Conservation (phyloP, 345 rosid species). For the Hibiscus tridactylites region DNA sequence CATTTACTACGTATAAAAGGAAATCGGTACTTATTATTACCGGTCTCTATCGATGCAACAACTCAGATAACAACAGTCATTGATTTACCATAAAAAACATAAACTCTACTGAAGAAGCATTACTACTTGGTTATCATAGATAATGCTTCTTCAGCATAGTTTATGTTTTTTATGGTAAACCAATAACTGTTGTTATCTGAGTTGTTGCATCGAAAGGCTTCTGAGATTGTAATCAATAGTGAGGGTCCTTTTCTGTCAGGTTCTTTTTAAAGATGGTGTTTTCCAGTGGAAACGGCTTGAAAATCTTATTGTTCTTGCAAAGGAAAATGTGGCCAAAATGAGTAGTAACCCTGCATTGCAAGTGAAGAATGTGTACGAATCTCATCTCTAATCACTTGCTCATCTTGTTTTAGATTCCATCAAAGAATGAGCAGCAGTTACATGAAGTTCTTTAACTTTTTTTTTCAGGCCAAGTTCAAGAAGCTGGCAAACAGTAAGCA, state of each 20-base stretch:
- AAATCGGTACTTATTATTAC: not conserved
- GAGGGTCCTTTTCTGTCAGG: slow-evolving; percentile 31
- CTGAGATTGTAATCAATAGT: not conserved
- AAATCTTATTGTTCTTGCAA: slow-evolving; percentile 84
- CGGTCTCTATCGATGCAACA: not conserved
- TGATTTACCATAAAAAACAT: not conserved
- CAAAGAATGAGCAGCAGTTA: not conserved
- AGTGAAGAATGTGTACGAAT: slow-evolving; percentile 46
- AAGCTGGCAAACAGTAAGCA: slow-evolving; percentile 31
- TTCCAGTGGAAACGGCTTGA: slow-evolving; percentile 95
- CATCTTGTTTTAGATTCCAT: slow-evolving; percentile 3
- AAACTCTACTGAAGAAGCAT: not conserved
- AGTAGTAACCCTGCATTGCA: slow-evolving; percentile 79
- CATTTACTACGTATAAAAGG: not conserved
- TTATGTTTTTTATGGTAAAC: not conserved
- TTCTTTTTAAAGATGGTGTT: slow-evolving; percentile 76
- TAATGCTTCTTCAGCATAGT: not conserved
- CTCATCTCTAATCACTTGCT: not conserved
- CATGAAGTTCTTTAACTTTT: not conserved
- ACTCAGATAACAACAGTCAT: not conserved
- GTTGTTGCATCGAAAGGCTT: slow-evolving; percentile 2
- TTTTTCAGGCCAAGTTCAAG: slow-evolving; percentile 40
- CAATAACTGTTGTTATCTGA: not conserved
- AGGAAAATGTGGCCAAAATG: slow-evolving; percentile 90
- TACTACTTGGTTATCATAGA: not conserved